Base-by-base conservation (phyloP, 169 alveolate genomes). In the Eimeria acervulina region DNA sequence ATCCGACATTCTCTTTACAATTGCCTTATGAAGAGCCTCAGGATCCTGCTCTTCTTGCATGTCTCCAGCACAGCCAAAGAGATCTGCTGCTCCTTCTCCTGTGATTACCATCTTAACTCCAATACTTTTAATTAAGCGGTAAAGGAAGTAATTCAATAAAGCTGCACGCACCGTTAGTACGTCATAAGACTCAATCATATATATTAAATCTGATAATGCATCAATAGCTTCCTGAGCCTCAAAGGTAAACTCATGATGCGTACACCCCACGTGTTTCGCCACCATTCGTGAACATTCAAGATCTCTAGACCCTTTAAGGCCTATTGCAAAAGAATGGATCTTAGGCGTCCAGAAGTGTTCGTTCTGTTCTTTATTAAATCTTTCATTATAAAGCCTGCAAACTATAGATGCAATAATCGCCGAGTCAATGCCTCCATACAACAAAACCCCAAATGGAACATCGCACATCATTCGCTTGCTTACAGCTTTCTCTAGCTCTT, bases 71-170 rank as follows among this genome's bases (percentile, higher is more conserved):
- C 99, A 99, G 38, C 99, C 99, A 89, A 98, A 97, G 66, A 98
- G 96, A 89, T 98, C 99, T 92, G 98, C 99, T 0, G 98, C 97
- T 21, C 99, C 99, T 93, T n/a, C n/a, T n/a, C 98, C 99, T 33
- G 95, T 97, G 44, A 96, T 95, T 36, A 98, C 98, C 97, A 98
- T 97, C 95, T 98, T 98, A 59, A 98, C 97, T 52, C 98, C 99
- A 59, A 97, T 88, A 7, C 98, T 95, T 63, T 96, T 88, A 59
- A 95, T 95, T 44, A 91, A 12, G 19, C 96, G 95, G 63, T 98
- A 96, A 78, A n/a, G 98, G 97, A 63, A 98, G 95, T 97, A 98
- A 98, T 98, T 97, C n/a, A 99, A 98, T 13, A 98, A 97, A 44
- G 99, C 97, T 15, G 99, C 99, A 36, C 99, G 97, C 33, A 98